A percentile compares a stretch with the other conserved stretches of the same genome.
Evolutionary conservation across 352 stramenopile genomes (phyloP).

Genomic region (Peronospora farinosa): DNA sequence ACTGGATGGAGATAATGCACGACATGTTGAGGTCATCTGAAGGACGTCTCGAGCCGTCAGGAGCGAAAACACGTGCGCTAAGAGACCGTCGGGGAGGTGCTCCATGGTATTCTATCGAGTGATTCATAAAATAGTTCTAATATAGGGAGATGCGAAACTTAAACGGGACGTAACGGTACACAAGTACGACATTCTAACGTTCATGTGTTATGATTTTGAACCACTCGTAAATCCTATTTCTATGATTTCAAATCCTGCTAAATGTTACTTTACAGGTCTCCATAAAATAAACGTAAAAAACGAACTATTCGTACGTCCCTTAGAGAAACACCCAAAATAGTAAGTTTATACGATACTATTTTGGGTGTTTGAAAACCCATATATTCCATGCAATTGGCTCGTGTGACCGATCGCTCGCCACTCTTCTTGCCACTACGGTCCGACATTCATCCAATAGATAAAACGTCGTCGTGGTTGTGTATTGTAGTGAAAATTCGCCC

Average conservation of each 20-base stretch:
- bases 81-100: constrained; percentile 39
- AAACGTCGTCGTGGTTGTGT: not conserved
- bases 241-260: too few species aligned
- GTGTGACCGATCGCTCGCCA: constrained; percentile 33
- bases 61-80: constrained; percentile 59
- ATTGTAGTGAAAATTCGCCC: constrained; percentile 43
- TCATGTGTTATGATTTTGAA: too few species aligned
- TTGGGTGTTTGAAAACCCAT: too few species aligned
- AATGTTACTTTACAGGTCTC: too few species aligned
- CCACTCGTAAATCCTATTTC: too few species aligned
- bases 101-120: constrained; percentile 38
- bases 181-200: too few species aligned
- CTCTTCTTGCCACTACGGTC: constrained; percentile 19
- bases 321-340: too few species aligned
- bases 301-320: too few species aligned
- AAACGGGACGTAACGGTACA: not conserved
- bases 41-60: constrained; percentile 53
- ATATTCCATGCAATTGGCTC: constrained; percentile 36
- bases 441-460: not conserved
- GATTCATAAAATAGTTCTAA: not conserved
- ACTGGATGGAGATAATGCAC: constrained; percentile 31
- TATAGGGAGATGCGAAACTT: not conserved
- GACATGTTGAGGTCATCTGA: constrained; percentile 40
- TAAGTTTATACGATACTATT: too few species aligned
- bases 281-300: too few species aligned